Conservation (phyloP, 2,329 filamentous ascomycete species). For the Aurifilum marmelostoma region DNA sequence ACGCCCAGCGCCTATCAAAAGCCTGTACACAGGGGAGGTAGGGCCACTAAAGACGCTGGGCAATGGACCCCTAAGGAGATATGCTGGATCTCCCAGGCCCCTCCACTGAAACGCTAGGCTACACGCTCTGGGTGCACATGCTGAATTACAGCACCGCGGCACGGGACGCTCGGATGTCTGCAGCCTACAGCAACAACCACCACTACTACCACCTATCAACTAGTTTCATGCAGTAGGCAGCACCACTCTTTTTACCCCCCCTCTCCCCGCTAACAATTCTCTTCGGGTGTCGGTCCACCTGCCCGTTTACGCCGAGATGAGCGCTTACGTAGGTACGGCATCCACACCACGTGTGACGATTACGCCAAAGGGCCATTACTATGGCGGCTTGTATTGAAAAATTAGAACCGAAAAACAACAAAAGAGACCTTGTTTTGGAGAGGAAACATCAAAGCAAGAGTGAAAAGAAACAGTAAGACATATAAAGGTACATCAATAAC, state of each 20-base stretch:
- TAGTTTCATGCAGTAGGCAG: not conserved
- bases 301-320: constrained; percentile 11
- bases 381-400: too few relatives aligned
- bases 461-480: not conserved
- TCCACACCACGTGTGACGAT: not conserved
- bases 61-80: not conserved
- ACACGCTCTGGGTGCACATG: not conserved
- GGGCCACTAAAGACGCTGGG: not conserved
- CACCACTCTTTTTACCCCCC: too few relatives aligned
- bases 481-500: not conserved
- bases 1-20: not conserved
- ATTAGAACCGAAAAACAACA: too few relatives aligned
- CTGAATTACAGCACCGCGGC: not conserved
- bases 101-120: not conserved
- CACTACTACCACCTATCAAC: not conserved
- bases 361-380: not conserved
- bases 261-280: not conserved
- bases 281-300: constrained; percentile 11
- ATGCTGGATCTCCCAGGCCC: not conserved
- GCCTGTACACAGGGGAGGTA: too few relatives aligned
- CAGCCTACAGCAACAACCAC: not conserved
- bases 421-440: too few relatives aligned
- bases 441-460: not conserved
- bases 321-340: constrained; percentile 1
- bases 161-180: not conserved